These are phyloP conservation scores for Cytospora leucostoma DNA, from an alignment of 2,329 filamentous ascomycete species.

Conservation along the genomic window DNA sequence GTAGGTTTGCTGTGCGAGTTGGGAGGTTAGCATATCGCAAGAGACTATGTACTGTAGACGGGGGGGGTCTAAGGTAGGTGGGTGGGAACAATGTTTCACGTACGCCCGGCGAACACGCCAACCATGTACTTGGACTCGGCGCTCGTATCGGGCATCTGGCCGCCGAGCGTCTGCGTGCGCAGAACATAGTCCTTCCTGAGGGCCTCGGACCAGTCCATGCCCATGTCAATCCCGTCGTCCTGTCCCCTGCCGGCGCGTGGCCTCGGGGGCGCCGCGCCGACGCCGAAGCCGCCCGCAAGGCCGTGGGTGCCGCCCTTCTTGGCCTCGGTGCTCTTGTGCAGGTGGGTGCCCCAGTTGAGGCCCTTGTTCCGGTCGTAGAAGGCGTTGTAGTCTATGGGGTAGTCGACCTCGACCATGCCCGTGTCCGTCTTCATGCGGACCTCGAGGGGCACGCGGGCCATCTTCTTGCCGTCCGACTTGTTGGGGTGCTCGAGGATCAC, in stretches of 20 bases:
- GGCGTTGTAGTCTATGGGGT: constrained; percentile 71
- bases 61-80: background rate
- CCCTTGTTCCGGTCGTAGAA: constrained; percentile 87
- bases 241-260: constrained; percentile 32
- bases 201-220: constrained; percentile 66
- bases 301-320: constrained; percentile 69
- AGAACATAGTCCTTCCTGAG: constrained; percentile 71
- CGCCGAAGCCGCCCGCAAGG: constrained; percentile 71
- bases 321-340: constrained; percentile 60
- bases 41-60: background rate
- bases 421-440: constrained; percentile 80
- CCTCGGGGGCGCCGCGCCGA: constrained; percentile 50
- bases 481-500: constrained; percentile 90
- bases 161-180: constrained; percentile 80
- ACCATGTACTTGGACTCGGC: constrained; percentile 80
- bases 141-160: constrained; percentile 70
- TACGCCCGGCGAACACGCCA: constrained; percentile 83
- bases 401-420: constrained; percentile 87
- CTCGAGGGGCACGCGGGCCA: constrained; percentile 60
- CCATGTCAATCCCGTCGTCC: constrained; percentile 41
- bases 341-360: constrained; percentile 76
- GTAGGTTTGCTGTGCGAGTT: constrained; percentile 66
- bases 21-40: background rate
- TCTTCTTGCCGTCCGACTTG: constrained; percentile 60
- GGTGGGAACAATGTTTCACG: too few species aligned